Percentiles rank a stretch among this genome's conserved stretches.
phyloP scores from a whole-genome alignment of 202 grass and related monocot genomes.

The Hordeum pubiflorum region DNA sequence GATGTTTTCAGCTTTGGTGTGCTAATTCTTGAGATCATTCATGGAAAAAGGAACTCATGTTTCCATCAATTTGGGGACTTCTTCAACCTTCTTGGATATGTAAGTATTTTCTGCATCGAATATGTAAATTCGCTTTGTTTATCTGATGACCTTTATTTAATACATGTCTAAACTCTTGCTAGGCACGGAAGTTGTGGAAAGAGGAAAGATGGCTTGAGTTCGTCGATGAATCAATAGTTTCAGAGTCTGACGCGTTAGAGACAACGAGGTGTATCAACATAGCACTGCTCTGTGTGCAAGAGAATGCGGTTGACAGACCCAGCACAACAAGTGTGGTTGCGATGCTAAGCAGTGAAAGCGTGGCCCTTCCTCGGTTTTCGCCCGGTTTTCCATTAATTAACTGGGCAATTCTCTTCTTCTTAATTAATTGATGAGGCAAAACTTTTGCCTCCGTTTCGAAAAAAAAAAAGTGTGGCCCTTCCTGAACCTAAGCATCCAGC shows the following conservation, averaged over 20 bases:
- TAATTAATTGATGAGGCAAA: too few species aligned
- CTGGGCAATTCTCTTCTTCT: too few species aligned
- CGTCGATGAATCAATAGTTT: not conserved
- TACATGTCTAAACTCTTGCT: not conserved
- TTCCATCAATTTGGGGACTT: not conserved
- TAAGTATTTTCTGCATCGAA: not conserved
- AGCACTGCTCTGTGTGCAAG: not conserved
- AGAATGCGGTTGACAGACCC: not conserved
- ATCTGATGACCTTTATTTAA: not conserved
- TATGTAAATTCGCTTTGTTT: rapidly evolving
- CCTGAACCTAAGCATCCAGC: not conserved
- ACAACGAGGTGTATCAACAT: not conserved
- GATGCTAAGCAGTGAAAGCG: not conserved
- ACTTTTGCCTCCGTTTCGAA: too few species aligned
- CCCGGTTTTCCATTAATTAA: too few species aligned
- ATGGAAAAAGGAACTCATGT: not conserved
- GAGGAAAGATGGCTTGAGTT: not conserved
- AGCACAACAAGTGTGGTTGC: not conserved
- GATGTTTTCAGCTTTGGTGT: too few species aligned
- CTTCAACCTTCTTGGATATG: not conserved
- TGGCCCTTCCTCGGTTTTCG: not conserved
- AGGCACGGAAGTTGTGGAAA: not conserved
- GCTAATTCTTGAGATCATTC: too few species aligned
- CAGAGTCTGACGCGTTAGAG: not conserved
- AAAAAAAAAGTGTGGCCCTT: not conserved